A percentile compares a stretch with the other conserved stretches of the same genome.
Conservation (phyloP, 1,139 yeast species). For the Hemisphaericaspora xylofermentans region DNA sequence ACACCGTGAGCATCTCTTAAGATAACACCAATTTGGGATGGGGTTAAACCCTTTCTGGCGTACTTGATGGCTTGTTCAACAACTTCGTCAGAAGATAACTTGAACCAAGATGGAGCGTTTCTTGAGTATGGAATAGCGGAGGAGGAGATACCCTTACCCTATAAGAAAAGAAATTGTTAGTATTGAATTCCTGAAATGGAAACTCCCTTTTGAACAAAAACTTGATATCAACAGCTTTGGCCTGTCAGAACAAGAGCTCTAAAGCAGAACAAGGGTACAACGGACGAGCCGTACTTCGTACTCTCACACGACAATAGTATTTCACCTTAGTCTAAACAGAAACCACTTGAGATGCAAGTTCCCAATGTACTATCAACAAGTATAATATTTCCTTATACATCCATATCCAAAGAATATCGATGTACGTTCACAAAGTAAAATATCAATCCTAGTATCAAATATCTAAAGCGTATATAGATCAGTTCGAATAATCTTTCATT, state of each 20-base stretch:
- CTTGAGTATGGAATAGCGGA: constrained; percentile 99
- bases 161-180: constrained; percentile 29
- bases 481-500: constrained; percentile 9
- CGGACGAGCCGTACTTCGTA: constrained; percentile 5
- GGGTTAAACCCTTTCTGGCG: constrained; percentile 99
- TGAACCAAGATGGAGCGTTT: constrained; percentile 99
- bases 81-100: constrained; percentile 91
- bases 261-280: neutral
- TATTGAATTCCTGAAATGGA: constrained; percentile 16
- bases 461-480: constrained; percentile 30
- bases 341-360: too few relatives aligned
- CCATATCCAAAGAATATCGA: too few relatives aligned
- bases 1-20: constrained; percentile 99
- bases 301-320: neutral
- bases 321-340: too few relatives aligned
- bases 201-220: constrained; percentile 5
- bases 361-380: too few relatives aligned
- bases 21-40: constrained; percentile 98
- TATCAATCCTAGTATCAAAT: constrained; percentile 8
- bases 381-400: too few relatives aligned
- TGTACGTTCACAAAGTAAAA: constrained; percentile 5
- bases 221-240: constrained; percentile 8
- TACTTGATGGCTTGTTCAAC: constrained; percentile 98
- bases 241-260: too few relatives aligned
- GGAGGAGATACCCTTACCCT: constrained; percentile 99